A percentile compares a stretch with the other conserved stretches of the same genome.
These are phyloP conservation scores for Silybum marianum DNA, from an alignment of 129 eudicot genomes.

Conservation along the genomic window DNA sequence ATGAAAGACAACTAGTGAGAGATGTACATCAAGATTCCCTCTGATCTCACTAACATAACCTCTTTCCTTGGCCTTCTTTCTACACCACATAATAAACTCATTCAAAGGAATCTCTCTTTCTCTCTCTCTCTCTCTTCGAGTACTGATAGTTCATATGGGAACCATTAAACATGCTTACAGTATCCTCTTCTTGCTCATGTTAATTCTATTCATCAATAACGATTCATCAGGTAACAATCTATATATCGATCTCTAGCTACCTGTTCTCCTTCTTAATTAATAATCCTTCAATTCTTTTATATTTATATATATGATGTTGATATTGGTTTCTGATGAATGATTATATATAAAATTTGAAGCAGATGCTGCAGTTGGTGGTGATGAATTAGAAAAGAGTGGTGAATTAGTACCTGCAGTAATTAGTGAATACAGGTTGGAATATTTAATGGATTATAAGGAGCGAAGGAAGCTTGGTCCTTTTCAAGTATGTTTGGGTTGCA, in stretches of 20 bases:
- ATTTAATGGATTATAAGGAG: neutral
- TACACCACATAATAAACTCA: constrained; percentile 28
- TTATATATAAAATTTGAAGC: neutral
- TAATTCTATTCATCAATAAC: constrained; percentile 22
- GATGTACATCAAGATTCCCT: constrained; percentile 40
- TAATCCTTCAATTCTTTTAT: no score
- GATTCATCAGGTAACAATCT: constrained; percentile 22
- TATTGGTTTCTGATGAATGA: neutral
- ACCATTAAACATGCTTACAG: neutral
- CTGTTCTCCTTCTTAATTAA: no score
- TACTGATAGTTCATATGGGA: constrained; percentile 12
- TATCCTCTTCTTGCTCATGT: constrained; percentile 22
- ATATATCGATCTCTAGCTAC: neutral
- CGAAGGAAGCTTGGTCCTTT: constrained; percentile 39
- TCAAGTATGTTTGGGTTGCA: constrained; percentile 49
- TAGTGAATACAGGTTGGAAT: neutral
- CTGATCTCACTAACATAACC: neutral
- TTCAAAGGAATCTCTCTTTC: constrained; percentile 13
- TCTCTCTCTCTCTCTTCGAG: constrained; percentile 3
- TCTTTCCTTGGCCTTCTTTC: constrained; percentile 30
- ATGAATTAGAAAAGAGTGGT: neutral
- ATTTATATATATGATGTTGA: constrained; percentile 1
- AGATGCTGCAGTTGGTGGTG: neutral
- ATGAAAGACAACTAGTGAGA: constrained; percentile 31
- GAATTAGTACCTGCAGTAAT: neutral